Evolutionary conservation across 129 eudicot genomes (phyloP), one percentile per base, ranked within the genome.

Genomic region (Calendula officinalis): DNA sequence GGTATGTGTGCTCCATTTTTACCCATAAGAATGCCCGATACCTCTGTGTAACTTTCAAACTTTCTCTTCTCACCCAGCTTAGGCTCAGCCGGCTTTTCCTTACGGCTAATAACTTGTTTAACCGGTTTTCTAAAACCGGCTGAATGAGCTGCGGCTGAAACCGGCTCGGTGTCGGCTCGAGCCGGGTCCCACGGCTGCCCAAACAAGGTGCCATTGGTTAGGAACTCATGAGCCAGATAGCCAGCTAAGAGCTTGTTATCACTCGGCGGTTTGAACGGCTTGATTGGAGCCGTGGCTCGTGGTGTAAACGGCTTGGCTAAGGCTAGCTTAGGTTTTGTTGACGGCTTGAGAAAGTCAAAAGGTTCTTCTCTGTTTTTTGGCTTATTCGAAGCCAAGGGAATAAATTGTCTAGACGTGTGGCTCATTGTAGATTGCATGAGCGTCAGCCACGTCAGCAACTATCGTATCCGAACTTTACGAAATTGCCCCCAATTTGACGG

Each of bases 131-230:
- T 60, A 30, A 59, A 10, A 37, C 70, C 77, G 42, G 56, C 54
- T 15, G 55, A 48, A 14, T 58, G 47, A 66, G 74, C 74, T 55
- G 79, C 72, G 45, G 69, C 69, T 3, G 83, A 77, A 6, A 74
- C 65, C 3, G 83, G 81, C 36, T 60, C 58, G 5, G 79, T 74
- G 9, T 75, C 83, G 62, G 73, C 83, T 67, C 83, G 77, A 71
- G 78, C 81, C 69, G 85, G 79, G 62, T 84, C 81, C 83, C 81
- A 84, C 2, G 81, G 64, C 71, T 80, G 71, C 1, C 86, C 90
- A 10, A 84, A 77, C 37, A 84, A 49, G 7, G 90, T 84, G 7
- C 90, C 90, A 36, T 80, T 71, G 35, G 67, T 73, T 13, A 84
- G 49, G 30, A 74, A 84, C 67, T 84, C 90, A 57, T 77, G 83